A percentile compares a stretch with the other conserved stretches of the same genome.
Evolutionary conservation across 495 filamentous ascomycete species (phyloP).

Genomic region (Trichocladium uniseriatum): DNA sequence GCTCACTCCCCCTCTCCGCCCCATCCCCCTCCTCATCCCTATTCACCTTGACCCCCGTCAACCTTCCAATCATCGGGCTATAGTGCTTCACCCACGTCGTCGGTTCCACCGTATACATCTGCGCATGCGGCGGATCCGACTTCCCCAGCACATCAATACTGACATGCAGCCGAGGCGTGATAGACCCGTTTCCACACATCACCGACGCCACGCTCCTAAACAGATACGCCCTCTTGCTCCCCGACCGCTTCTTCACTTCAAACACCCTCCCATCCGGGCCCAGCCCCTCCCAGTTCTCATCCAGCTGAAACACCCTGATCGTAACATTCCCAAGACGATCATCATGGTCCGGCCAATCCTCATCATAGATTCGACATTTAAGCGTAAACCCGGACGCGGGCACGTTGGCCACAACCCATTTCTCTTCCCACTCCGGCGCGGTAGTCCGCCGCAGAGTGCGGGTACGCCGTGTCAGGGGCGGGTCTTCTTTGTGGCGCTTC

Average conservation of each 20-base stretch:
- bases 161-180: constrained; percentile 48
- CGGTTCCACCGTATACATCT: constrained; percentile 68
- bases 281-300: constrained; percentile 58
- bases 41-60: constrained; percentile 66
- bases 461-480: constrained; percentile 61
- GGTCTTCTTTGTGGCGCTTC: constrained; percentile 71
- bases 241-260: constrained; percentile 71
- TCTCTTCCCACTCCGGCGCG: constrained; percentile 70
- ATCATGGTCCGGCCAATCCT: constrained; percentile 79
- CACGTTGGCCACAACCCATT: constrained; percentile 83
- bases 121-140: constrained; percentile 63
- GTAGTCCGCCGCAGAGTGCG: constrained; percentile 59
- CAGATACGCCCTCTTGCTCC: constrained; percentile 75
- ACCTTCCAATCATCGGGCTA: constrained; percentile 77
- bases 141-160: constrained; percentile 67
- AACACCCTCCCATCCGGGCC: constrained; percentile 48
- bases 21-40: constrained; percentile 29
- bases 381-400: constrained; percentile 67
- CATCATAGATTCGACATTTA: constrained; percentile 77
- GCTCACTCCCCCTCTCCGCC: constrained; percentile 13
- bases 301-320: constrained; percentile 47
- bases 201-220: constrained; percentile 51
- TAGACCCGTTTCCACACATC: constrained; percentile 46
- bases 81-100: constrained; percentile 76
- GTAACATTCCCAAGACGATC: constrained; percentile 80